Percentiles rank a stretch among this genome's conserved stretches.
Conservation (phyloP, 2,329 filamentous ascomycete genomes). For the Tricladium varicosporioides region DNA sequence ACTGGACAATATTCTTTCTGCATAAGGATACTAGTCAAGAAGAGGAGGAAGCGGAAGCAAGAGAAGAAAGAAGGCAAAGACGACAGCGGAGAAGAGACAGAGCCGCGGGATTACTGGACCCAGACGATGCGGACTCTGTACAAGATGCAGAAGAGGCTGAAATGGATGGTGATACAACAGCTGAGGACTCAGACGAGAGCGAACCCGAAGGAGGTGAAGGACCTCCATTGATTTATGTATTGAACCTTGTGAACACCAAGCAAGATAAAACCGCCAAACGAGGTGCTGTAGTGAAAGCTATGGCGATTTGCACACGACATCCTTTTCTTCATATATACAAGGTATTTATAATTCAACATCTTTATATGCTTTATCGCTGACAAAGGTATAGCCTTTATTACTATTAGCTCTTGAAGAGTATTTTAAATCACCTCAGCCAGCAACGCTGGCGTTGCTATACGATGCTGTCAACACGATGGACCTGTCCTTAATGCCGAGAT, state of each 20-base stretch:
- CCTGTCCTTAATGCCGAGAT: conserved; percentile 82
- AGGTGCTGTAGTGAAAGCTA: conserved; percentile 93
- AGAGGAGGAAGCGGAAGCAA: conserved; percentile 73
- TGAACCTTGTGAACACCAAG: conserved; percentile 97
- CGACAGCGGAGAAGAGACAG: conserved; percentile 52
- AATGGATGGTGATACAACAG: conserved; percentile 44
- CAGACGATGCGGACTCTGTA: conserved; percentile 41
- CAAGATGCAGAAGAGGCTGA: conserved; percentile 48
- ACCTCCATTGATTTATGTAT: conserved; percentile 90
- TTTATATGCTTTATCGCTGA: conserved; percentile 17
- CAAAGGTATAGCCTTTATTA: conserved; percentile 66
- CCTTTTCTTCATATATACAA: conserved; percentile 99
- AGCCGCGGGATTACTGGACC: conserved; percentile 45
- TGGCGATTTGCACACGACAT: conserved; percentile 98
- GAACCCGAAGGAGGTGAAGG: conserved; percentile 75
- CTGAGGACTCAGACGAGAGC: conserved; percentile 52
- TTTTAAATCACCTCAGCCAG: conserved; percentile 85
- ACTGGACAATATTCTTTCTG: conserved; percentile 99
- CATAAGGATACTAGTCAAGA: conserved; percentile 88
- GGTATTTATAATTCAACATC: conserved; percentile 40
- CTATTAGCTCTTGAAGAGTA: conserved; percentile 93
- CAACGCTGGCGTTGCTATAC: conserved; percentile 86
- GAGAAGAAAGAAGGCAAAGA: conserved; percentile 49
- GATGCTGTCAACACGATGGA: conserved; percentile 96
- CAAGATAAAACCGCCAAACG: conserved; percentile 90